A percentile compares a stretch with the other conserved stretches of the same genome.
Evolutionary conservation across 257 asterid species (phyloP).

Genomic region (Solanum dulcamara): DNA sequence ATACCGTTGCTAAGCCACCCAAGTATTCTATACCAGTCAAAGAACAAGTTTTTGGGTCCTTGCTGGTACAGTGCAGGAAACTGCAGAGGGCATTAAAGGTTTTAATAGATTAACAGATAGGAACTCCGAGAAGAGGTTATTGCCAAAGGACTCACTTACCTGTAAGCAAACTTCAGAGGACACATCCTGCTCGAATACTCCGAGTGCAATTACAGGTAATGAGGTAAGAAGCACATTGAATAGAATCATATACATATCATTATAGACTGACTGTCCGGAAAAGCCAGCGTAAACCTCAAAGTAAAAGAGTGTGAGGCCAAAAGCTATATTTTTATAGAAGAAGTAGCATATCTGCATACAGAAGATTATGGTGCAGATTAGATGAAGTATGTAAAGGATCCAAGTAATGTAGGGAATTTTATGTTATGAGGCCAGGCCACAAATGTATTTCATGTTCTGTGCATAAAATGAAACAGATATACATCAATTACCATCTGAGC

Average conservation of each 20-base stretch:
- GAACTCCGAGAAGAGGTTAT: neutral
- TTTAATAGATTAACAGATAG: neutral
- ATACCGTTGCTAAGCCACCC: slow-evolving; percentile 98
- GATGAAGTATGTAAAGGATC: neutral
- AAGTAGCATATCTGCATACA: slow-evolving; percentile 79
- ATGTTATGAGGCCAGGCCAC: neutral
- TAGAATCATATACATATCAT: slow-evolving; percentile 88
- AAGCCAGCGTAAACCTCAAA: slow-evolving; percentile 93
- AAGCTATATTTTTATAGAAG: slow-evolving; percentile 97
- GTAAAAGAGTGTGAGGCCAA: slow-evolving; percentile 93
- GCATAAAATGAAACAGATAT: slow-evolving; percentile 2
- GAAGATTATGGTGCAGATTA: neutral
- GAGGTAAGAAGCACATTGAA: slow-evolving; percentile 96
- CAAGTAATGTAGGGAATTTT: neutral
- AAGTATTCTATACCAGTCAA: slow-evolving; percentile 75
- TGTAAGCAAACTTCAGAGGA: slow-evolving; percentile 94
- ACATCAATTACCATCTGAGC: slow-evolving; percentile 81
- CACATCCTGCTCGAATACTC: slow-evolving; percentile 95
- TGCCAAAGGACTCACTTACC: slow-evolving; percentile 45
- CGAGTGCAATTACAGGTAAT: slow-evolving; percentile 91
- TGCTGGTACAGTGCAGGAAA: slow-evolving; percentile 98
- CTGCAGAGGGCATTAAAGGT: slow-evolving; percentile 24
- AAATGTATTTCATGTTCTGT: neutral
- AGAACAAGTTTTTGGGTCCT: slow-evolving; percentile 83
- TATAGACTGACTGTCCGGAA: slow-evolving; percentile 88